Base-by-base conservation (phyloP, 352 stramenopile genomes). In the Globisporangium solare region DNA sequence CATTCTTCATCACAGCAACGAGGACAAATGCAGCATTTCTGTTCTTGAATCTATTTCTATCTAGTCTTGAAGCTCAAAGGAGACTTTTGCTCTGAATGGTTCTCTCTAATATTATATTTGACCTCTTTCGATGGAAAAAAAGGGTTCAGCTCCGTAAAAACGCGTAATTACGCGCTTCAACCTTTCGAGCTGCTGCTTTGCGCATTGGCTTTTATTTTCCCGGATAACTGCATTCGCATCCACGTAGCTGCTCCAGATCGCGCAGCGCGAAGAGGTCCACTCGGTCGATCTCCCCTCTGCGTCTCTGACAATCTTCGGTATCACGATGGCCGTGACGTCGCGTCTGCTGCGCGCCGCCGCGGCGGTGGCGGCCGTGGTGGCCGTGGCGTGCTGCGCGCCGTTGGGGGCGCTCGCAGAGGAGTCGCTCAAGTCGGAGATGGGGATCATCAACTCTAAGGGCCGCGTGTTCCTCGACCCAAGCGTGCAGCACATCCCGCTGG, bases 401-500 rank as follows among this genome's bases (percentile, higher is more conserved):
- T 39, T 42, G 5, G 14, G 46, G 11, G 47, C 24, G 12, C 24
- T 51, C 46, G 24, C 46, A 7, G 48, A 32, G 8, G 40, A 64
- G 37, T 66, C 59, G 49, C 64, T 70, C 43, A 56, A 79, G 60
- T 78, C 71, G 17, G 56, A 73, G 51, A 77, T 81, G 69, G 71
- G 64, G 47, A 78, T 84, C 54, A 57, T 85, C 54, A 81, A 90
- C 56, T 71, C 69, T 27, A 75, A 88, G 39, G 63, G 68, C 43
- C 76, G 70, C 17, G 73, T 86, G 31, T 75, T 76, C 37, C 56
- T 92, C 56, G 61, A 90, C 57, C 83, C 80, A 51, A 84, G 66
- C 47, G 78, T 89, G 32, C 83, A 93, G 67, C 81, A 93, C 58
- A 80, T 88, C 51, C 83, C 83, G 22, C 63, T 87, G 8, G 58